Evolutionary conservation across 352 stramenopile species (phyloP), one percentile per base, ranked within the genome.

Genomic region (Saprolegnia parasitica): DNA sequence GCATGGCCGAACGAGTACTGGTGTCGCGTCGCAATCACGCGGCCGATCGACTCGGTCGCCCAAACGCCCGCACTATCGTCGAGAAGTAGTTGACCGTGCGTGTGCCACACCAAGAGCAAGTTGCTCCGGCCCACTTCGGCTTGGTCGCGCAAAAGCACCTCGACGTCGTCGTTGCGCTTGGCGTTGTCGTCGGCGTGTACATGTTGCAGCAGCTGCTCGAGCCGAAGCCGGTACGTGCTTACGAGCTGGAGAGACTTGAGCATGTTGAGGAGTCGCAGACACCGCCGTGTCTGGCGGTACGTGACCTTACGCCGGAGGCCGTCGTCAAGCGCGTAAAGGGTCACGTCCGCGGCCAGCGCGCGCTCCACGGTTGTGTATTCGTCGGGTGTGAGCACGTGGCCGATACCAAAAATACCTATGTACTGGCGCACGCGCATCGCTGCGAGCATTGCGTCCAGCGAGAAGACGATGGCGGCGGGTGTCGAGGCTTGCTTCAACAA

Each of bases 351-450:
- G 4, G 74, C 74, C 21, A 92, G 65, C 2, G 81, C 84, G 42
- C 88, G 74, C 56, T 92, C 72, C 20, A 90, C 77, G 1, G 81
- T 49, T 5, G 63, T 66, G 60, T 89, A 79, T 67, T 95, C 87
- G 9, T 55, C 68, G 1, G 80, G 71, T 6, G 71, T 80, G 32
- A 95, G 72, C 56, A 88, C 79, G 5, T 67, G 75, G 20, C 87
- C 87, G 50, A 86, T 86, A 18, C 82, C 89, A 55, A 93, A 91
- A 40, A 86, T 79, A 50, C 84, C 76, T 52, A 95, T 92, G 70
- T 95, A 95, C 62, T 91, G 71, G 56, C 86, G 71, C 42, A 95
- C 79, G 13, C 82, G 80, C 84, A 95, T 92, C 39, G 78, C 77
- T 60, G 91, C 81, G 26, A 95, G 75, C 42, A 95, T 76, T 0